Conservation (phyloP, 352 stramenopile genomes). For the Globisporangium polare region DNA sequence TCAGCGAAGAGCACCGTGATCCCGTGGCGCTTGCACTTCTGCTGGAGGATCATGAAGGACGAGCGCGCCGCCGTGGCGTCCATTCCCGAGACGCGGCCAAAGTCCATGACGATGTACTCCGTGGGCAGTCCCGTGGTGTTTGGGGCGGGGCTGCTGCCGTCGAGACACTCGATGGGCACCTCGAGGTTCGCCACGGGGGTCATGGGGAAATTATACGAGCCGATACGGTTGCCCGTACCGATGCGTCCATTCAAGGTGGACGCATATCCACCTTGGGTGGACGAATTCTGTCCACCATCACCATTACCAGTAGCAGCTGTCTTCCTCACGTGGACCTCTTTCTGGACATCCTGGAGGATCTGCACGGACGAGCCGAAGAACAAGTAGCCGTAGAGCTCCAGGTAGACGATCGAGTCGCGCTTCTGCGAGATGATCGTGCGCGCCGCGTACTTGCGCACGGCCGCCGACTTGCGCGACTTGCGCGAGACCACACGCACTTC, state of each 20-base stretch:
- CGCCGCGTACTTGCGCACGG: constrained; percentile 63
- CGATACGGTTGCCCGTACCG: not conserved
- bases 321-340: constrained; percentile 63
- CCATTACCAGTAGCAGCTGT: constrained; percentile 1
- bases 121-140: constrained; percentile 57
- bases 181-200: constrained; percentile 45
- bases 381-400: constrained; percentile 81
- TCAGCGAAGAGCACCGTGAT: constrained; percentile 74
- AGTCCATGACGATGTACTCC: constrained; percentile 88
- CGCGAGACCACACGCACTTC: constrained; percentile 69
- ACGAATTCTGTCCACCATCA: not conserved
- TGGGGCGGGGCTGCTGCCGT: constrained; percentile 54
- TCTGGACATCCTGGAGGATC: constrained; percentile 79
- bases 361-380: constrained; percentile 86
- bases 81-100: constrained; percentile 84
- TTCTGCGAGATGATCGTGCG: constrained; percentile 61
- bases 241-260: constrained; percentile 1
- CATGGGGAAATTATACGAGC: constrained; percentile 34
- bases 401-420: constrained; percentile 66
- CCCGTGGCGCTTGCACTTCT: constrained; percentile 66
- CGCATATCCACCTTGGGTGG: not conserved
- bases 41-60: constrained; percentile 81
- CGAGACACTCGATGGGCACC: constrained; percentile 64
- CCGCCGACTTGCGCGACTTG: constrained; percentile 48
- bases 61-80: constrained; percentile 81